A percentile compares a stretch with the other conserved stretches of the same genome.
Evolutionary conservation across 1,284 basidiomycete genomes (phyloP).

Genomic region (Phenoliferia sp.): DNA sequence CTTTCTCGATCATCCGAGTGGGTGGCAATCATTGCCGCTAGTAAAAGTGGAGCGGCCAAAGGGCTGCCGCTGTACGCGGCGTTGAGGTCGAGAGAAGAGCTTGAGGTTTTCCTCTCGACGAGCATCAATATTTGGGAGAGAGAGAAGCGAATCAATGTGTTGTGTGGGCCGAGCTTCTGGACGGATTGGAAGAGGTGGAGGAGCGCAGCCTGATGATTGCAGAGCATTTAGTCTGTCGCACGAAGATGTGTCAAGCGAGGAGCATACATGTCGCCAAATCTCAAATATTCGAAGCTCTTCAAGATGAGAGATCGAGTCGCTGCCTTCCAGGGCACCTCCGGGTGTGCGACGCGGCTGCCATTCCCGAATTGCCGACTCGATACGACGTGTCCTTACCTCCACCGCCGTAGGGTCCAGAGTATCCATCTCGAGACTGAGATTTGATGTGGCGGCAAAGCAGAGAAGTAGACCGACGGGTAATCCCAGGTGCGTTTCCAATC

Average conservation of each 20-base stretch:
- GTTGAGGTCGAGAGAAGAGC: background rate
- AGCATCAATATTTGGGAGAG: background rate
- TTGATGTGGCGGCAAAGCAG: constrained; percentile 23
- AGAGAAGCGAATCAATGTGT: background rate
- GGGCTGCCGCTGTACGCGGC: background rate
- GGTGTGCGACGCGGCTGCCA: constrained; percentile 16
- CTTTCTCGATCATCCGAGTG: background rate
- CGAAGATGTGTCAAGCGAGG: background rate
- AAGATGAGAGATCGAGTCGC: constrained; percentile 9
- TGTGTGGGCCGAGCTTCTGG: constrained; percentile 11
- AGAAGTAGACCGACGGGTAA: constrained; percentile 24
- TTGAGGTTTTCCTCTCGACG: background rate
- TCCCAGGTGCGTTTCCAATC: constrained; percentile 19
- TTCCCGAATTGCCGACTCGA: constrained; percentile 21
- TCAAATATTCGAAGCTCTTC: constrained; percentile 20
- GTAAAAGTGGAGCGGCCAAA: background rate
- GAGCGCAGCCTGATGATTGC: constrained; percentile 15
- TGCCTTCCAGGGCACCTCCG: constrained; percentile 5
- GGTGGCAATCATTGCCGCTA: background rate
- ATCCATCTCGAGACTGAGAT: constrained; percentile 19
- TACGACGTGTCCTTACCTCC: constrained; percentile 8
- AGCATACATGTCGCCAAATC: constrained; percentile 27
- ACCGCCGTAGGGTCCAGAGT: constrained; percentile 16
- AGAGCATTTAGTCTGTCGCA: background rate
- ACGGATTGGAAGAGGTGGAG: constrained; percentile 28